A percentile compares a stretch with the other conserved stretches of the same genome.
Conservation (phyloP, 1,284 basidiomycete species). For the Melampsora larici-populina region DNA sequence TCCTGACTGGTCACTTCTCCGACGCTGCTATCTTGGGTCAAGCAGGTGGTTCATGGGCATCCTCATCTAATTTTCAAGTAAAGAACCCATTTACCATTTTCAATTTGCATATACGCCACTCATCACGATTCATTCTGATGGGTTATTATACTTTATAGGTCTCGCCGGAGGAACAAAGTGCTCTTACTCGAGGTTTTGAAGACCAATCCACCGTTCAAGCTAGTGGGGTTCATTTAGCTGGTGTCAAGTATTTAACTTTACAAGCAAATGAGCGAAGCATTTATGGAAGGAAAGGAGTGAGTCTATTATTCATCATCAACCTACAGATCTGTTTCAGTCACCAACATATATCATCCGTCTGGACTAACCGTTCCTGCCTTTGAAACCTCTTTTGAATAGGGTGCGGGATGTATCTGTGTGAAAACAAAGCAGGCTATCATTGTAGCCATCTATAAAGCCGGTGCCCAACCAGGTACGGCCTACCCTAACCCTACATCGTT, state of each 20-base stretch:
- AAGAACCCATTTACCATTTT: slow-evolving; percentile 52
- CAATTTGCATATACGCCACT: slow-evolving; percentile 4
- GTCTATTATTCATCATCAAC: slow-evolving; percentile 50
- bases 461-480: slow-evolving; percentile 66
- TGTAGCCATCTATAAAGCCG: slow-evolving; percentile 71
- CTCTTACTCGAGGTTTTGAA: slow-evolving; percentile 62
- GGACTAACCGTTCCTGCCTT: background rate
- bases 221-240: slow-evolving; percentile 67
- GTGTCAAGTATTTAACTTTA: slow-evolving; percentile 77
- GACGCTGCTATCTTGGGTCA: slow-evolving; percentile 81
- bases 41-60: slow-evolving; percentile 83
- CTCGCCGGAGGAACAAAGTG: slow-evolving; percentile 69
- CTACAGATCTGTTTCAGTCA: background rate
- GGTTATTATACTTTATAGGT: slow-evolving; percentile 60
- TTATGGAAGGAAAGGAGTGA: slow-evolving; percentile 76
- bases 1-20: slow-evolving; percentile 70
- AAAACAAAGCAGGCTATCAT: slow-evolving; percentile 86
- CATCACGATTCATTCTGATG: slow-evolving; percentile 49
- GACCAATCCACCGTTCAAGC: slow-evolving; percentile 56
- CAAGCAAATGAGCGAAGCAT: slow-evolving; percentile 64
- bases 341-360: slow-evolving; percentile 4
- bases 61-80: slow-evolving; percentile 70
- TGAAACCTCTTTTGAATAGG: slow-evolving; percentile 58
- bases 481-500: slow-evolving; percentile 66
- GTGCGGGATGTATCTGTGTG: slow-evolving; percentile 73